Percentiles rank a stretch among this genome's conserved stretches.
phyloP scores from a whole-genome alignment of 2,329 filamentous ascomycete species.

The Gremmenia infestans region DNA sequence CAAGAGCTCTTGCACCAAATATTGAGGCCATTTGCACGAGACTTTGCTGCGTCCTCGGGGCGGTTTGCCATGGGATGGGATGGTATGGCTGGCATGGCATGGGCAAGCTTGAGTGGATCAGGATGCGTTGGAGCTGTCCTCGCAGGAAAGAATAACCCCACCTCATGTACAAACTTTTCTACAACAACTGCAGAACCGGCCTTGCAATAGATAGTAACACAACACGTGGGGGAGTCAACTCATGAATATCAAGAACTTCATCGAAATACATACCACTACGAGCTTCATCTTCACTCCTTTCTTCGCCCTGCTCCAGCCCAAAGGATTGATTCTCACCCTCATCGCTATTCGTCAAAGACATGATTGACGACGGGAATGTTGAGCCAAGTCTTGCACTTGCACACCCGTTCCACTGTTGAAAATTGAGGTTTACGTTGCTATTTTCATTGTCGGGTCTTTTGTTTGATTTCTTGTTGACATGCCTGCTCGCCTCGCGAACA shows the following conservation, averaged over 20 bases:
- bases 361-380: slow-evolving; percentile 1
- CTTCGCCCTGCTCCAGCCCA: not conserved
- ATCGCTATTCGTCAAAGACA: slow-evolving; percentile 5
- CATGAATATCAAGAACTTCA: not conserved
- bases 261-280: not conserved
- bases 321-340: not conserved
- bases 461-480: slow-evolving; percentile 3
- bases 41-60: not conserved
- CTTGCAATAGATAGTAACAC: no score
- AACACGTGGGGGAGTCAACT: no score
- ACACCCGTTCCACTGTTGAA: slow-evolving; percentile 17
- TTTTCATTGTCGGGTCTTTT: not conserved
- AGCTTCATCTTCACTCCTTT: not conserved
- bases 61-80: not conserved
- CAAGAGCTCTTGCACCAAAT: slow-evolving; percentile 15
- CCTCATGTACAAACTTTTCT: not conserved
- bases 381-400: slow-evolving; percentile 5
- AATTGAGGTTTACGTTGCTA: not conserved
- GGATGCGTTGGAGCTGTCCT: not conserved
- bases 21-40: slow-evolving; percentile 23
- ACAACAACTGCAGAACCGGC: not conserved
- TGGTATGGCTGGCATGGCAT: not conserved
- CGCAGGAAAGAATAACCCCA: not conserved
- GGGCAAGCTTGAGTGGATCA: no score
- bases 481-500: not conserved